phyloP scores from a whole-genome alignment of 768 basidiomycete genomes.

The Lentinula lateritia region DNA sequence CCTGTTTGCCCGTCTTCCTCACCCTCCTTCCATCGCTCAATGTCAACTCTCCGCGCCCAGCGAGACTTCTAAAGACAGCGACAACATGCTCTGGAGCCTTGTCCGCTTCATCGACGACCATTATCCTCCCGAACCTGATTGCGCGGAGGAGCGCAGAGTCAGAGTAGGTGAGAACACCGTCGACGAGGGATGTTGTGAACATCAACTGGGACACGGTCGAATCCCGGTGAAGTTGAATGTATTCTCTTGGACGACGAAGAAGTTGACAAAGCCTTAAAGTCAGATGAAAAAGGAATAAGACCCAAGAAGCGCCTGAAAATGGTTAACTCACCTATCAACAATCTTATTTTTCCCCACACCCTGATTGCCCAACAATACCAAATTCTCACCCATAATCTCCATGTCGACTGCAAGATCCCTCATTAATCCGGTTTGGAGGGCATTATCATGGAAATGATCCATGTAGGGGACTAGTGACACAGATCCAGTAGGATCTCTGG shows the following conservation, averaged over 20 bases:
- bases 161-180: constrained; percentile 51
- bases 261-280: constrained; percentile 29
- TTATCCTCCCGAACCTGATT: constrained; percentile 54
- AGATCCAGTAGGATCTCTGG: constrained; percentile 47
- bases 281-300: background rate
- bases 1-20: constrained; percentile 14
- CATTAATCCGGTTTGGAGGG: constrained; percentile 63
- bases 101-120: constrained; percentile 69
- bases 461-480: constrained; percentile 60
- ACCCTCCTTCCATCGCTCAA: constrained; percentile 61
- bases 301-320: background rate
- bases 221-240: constrained; percentile 66
- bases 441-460: constrained; percentile 70
- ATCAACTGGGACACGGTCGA: constrained; percentile 68
- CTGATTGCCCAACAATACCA: constrained; percentile 66
- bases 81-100: constrained; percentile 73
- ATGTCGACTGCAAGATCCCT: constrained; percentile 58
- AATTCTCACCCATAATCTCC: constrained; percentile 56
- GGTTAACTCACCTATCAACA: constrained; percentile 44
- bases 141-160: constrained; percentile 66
- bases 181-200: constrained; percentile 59
- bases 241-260: constrained; percentile 57
- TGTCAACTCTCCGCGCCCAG: constrained; percentile 58
- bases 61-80: constrained; percentile 64
- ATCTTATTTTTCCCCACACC: constrained; percentile 73